phyloP scores from a whole-genome alignment of 441 rosid species.

The Syzygium syzygioides region DNA sequence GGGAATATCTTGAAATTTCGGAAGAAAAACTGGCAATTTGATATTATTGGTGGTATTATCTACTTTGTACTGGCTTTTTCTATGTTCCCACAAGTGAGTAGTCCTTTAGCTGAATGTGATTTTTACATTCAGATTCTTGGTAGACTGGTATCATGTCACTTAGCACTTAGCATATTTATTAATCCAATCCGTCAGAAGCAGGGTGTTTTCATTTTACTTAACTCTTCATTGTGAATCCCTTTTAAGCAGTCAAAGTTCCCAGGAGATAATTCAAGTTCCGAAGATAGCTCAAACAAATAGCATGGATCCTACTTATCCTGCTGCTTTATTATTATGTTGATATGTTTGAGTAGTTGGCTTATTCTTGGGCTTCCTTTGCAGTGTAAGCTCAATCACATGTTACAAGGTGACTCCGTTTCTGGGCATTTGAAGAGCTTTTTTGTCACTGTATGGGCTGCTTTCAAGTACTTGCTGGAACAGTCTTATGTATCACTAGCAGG shows the following conservation, averaged over 20 bases:
- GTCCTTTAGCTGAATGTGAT: conserved; percentile 6
- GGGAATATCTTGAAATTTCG: conserved; percentile 99
- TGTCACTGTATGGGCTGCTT: conserved; percentile 67
- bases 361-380: conserved; percentile 26
- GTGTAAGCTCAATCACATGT: conserved; percentile 88
- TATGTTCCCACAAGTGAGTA: conserved; percentile 85
- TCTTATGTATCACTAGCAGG: conserved; percentile 83
- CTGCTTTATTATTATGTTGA: not conserved
- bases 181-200: not conserved
- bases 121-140: not conserved
- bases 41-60: conserved; percentile 95
- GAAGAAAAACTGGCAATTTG: conserved; percentile 99
- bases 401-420: conserved; percentile 83
- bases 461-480: conserved; percentile 57
- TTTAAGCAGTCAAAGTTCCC: not conserved
- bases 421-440: conserved; percentile 84
- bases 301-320: not conserved
- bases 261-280: not conserved
- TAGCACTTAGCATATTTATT: not conserved
- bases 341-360: not conserved
- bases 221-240: not conserved
- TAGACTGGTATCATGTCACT: not conserved
- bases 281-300: not conserved
- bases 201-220: not conserved
- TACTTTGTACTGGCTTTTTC: conserved; percentile 90